These are phyloP conservation scores for Sporothrix pseudoabietina DNA, from an alignment of 2,329 filamentous ascomycete genomes.

Conservation along the genomic window DNA sequence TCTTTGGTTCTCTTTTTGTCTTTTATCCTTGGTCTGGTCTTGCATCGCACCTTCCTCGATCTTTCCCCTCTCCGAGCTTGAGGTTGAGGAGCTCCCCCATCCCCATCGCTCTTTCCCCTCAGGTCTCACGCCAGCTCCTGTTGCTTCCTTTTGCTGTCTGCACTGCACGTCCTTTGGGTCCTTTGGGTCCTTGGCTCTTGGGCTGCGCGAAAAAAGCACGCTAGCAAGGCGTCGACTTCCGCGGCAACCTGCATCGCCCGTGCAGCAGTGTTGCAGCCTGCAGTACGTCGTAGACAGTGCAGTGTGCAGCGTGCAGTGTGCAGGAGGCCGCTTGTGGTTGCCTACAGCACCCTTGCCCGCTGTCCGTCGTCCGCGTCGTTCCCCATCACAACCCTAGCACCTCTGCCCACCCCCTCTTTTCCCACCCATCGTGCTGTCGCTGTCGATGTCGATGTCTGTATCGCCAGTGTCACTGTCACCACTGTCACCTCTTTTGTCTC, in stretches of 20 bases:
- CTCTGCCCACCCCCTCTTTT: conserved; percentile 3
- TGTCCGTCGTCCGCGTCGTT: background rate
- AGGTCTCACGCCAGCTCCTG: conserved; percentile 17
- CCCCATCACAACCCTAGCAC: background rate
- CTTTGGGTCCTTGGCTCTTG: background rate
- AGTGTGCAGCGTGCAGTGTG: conserved; percentile 7
- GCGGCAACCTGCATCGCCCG: conserved; percentile 22
- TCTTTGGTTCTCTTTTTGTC: background rate
- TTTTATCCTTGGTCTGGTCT: background rate
- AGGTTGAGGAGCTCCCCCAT: background rate
- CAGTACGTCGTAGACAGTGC: background rate
- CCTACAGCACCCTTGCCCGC: background rate
- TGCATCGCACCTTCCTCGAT: background rate
- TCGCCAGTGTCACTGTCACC: conserved; percentile 6
- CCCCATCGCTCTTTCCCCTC: background rate
- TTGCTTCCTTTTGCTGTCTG: background rate
- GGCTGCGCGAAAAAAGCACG: conserved; percentile 23
- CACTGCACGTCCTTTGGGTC: background rate
- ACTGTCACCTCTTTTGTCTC: background rate
- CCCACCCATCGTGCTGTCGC: background rate
- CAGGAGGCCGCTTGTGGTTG: conserved; percentile 23
- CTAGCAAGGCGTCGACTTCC: conserved; percentile 21
- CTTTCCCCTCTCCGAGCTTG: background rate
- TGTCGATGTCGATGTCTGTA: background rate
- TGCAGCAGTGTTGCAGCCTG: conserved; percentile 5